Evolutionary conservation across 495 filamentous ascomycete species (phyloP).

Genomic region (Parmelia sp.): DNA sequence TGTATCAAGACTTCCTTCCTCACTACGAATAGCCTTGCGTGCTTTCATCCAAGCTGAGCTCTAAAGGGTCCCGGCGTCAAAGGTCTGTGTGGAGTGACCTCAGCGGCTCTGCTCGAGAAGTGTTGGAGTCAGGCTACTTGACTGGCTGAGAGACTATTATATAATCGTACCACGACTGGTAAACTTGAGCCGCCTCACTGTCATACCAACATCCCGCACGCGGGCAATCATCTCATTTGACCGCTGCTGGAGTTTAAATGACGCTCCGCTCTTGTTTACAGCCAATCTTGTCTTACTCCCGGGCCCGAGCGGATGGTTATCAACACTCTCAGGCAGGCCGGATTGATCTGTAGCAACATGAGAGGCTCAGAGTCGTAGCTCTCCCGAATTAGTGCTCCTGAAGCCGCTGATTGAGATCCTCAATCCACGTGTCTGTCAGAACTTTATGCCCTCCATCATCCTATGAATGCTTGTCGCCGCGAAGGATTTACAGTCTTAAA

Average conservation of each 20-base stretch:
- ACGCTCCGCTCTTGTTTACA: background rate
- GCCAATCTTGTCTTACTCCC: background rate
- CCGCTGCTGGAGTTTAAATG: slow-evolving; percentile 9
- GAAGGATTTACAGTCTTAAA: background rate
- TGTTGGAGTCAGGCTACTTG: background rate
- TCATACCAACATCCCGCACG: background rate
- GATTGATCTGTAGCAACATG: background rate
- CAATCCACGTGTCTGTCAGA: slow-evolving; percentile 16
- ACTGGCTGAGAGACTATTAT: slow-evolving; percentile 15
- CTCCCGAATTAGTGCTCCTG: background rate
- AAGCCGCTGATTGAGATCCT: slow-evolving; percentile 13
- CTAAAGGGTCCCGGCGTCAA: slow-evolving; percentile 15
- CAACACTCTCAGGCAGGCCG: background rate
- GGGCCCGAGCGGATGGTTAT: slow-evolving; percentile 6
- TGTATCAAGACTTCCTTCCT: slow-evolving; percentile 7
- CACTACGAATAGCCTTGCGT: slow-evolving; percentile 11
- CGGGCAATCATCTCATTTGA: slow-evolving; percentile 4
- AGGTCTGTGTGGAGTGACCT: slow-evolving; percentile 22
- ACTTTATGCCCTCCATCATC: slow-evolving; percentile 1
- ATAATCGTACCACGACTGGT: slow-evolving; percentile 12
- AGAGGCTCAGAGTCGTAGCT: slow-evolving; percentile 1
- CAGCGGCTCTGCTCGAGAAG: slow-evolving; percentile 13
- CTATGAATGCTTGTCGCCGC: slow-evolving; percentile 12
- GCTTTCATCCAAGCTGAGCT: slow-evolving; percentile 8
- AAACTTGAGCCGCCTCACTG: slow-evolving; percentile 7